phyloP scores from a whole-genome alignment of 2,329 filamentous ascomycete species.

The Aspergillus luchuensis region DNA sequence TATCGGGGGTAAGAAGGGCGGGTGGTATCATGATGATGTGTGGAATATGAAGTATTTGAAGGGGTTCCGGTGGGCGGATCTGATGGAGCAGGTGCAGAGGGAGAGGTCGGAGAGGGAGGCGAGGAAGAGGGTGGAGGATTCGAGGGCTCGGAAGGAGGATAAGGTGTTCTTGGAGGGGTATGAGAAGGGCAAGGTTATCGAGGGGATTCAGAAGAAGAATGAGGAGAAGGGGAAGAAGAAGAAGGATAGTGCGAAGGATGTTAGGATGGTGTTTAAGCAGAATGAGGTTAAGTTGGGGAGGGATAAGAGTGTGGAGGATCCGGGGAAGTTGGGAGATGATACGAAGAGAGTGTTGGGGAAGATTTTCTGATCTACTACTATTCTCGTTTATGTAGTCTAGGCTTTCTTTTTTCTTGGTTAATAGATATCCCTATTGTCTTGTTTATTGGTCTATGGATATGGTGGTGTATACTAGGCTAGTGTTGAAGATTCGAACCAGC shows the following conservation, averaged over 20 bases:
- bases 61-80: constrained; percentile 47
- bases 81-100: constrained; percentile 48
- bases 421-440: neutral
- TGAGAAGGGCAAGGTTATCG: constrained; percentile 42
- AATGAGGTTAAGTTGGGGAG: constrained; percentile 39
- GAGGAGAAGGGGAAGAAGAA: constrained; percentile 39
- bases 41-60: constrained; percentile 51
- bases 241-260: constrained; percentile 20
- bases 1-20: constrained; percentile 48
- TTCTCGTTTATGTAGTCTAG: no score
- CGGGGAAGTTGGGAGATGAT: constrained; percentile 37
- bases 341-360: constrained; percentile 49
- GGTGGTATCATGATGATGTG: constrained; percentile 50
- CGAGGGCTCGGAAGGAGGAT: constrained; percentile 46
- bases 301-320: constrained; percentile 27
- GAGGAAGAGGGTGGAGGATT: constrained; percentile 44
- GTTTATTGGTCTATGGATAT: neutral
- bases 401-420: no score
- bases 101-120: constrained; percentile 48
- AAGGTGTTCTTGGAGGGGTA: constrained; percentile 48
- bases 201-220: constrained; percentile 49
- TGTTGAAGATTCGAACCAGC: no score
- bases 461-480: no score
- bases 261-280: constrained; percentile 46
- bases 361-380: constrained; percentile 42